phyloP scores from a whole-genome alignment of 2,329 filamentous ascomycete species.

The Bipolaris gigantea region DNA sequence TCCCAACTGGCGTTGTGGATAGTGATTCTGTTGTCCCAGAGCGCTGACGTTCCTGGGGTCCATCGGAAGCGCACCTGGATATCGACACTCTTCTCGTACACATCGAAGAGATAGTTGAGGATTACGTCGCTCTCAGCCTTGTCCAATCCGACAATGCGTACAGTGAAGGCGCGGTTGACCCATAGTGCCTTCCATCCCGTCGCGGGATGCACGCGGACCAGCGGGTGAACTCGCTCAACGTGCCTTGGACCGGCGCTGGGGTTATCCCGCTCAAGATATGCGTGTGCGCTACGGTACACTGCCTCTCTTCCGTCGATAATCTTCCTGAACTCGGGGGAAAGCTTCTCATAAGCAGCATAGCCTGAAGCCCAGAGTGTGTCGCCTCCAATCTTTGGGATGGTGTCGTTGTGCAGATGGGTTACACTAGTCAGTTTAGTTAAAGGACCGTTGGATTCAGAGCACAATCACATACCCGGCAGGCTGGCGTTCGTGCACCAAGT shows the following conservation, averaged over 20 bases:
- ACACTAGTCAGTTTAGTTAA: slow-evolving; percentile 44
- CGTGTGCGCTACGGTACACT: slow-evolving; percentile 67
- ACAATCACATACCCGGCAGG: slow-evolving; percentile 57
- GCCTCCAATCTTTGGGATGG: slow-evolving; percentile 65
- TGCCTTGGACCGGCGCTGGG: slow-evolving; percentile 64
- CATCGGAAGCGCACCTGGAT: slow-evolving; percentile 73
- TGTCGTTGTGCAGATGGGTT: slow-evolving; percentile 71
- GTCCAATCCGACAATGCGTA: slow-evolving; percentile 69
- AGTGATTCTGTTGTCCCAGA: slow-evolving; percentile 76
- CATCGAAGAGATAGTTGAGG: slow-evolving; percentile 66
- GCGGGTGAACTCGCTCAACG: slow-evolving; percentile 68
- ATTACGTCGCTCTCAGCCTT: slow-evolving; percentile 69
- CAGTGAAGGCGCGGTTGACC: slow-evolving; percentile 72
- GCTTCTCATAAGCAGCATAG: slow-evolving; percentile 72
- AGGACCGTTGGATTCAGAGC: not conserved
- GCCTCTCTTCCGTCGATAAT: slow-evolving; percentile 67
- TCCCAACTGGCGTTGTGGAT: slow-evolving; percentile 77
- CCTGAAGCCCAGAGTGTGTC: slow-evolving; percentile 73
- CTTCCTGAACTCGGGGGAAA: slow-evolving; percentile 69
- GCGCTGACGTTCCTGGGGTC: slow-evolving; percentile 66
- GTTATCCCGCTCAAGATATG: slow-evolving; percentile 66
- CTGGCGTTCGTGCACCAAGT: slow-evolving; percentile 71
- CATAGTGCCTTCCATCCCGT: slow-evolving; percentile 75
- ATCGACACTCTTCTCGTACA: slow-evolving; percentile 70
- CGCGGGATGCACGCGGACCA: slow-evolving; percentile 71